Evolutionary conservation across 257 asterid species (phyloP), one percentile per base, ranked within the genome.

Genomic region (Przewalskia tangutica): DNA sequence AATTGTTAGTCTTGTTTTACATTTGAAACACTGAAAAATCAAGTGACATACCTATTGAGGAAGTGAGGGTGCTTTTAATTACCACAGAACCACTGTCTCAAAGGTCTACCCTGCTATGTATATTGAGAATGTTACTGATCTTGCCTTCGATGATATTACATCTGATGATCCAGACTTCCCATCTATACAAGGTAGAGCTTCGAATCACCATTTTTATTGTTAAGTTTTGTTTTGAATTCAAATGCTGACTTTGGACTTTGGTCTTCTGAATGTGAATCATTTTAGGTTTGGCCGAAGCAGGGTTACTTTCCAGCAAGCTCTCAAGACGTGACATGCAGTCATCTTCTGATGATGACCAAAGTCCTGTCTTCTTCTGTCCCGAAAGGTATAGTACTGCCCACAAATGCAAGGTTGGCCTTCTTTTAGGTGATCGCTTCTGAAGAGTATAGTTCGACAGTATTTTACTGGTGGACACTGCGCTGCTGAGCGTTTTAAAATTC

Each of bases 81-180:
- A 71, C 62, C 46, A 80, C 86, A 95, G 99, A 92, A 94, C 85
- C 88, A 87, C 90, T 48, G 87, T 93, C 78, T 91, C 97, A 75
- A 94, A 95, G 88, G 98, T 94, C 79, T 94, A 94, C 85, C 97
- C 99, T 77, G 99, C 99, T 82, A 95, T 95, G 98, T 95, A 88
- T 90, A 95, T 94, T 53, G 97, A 95, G 83, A 91, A 94, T 88
- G 87, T 91, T 82, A 90, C 98, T 51, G 97, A 95, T 83, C 98
- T 95, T 88, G 98, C 98, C 84, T 95, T 91, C 85, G 98, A 95
- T 88, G 99, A 95, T 87, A 89, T 95, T 87, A 91, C 93, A 65
- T 89, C 94, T 23, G 92, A 91, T 83, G 97, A 95, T 85, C 98
- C 97, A 84, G 99, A 95, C 87, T 95, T 92, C 83, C 88, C 95